Evolutionary conservation across 352 stramenopile genomes (phyloP).

Genomic region (Globisporangium emineosum): DNA sequence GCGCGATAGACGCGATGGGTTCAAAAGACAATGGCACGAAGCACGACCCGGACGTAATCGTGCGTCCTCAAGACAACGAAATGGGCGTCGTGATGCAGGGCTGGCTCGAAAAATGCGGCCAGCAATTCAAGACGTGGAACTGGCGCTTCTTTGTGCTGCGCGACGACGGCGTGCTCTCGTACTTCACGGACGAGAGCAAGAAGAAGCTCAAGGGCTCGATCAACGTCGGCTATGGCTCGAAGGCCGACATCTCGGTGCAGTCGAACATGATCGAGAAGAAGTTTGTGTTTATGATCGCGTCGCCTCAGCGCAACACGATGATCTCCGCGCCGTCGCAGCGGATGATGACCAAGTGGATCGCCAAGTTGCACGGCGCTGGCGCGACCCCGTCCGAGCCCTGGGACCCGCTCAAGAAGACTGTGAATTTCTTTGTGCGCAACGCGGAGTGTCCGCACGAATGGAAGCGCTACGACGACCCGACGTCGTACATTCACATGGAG

Average conservation of each 20-base stretch:
- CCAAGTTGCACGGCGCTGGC: conserved; percentile 63
- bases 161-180: conserved; percentile 75
- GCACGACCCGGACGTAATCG: conserved; percentile 35
- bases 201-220: conserved; percentile 80
- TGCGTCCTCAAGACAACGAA: conserved; percentile 44
- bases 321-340: conserved; percentile 72
- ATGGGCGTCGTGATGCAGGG: conserved; percentile 79
- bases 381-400: conserved; percentile 63
- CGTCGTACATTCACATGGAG: conserved; percentile 87
- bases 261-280: conserved; percentile 78
- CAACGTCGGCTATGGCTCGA: conserved; percentile 63
- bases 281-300: conserved; percentile 81
- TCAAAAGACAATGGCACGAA: conserved; percentile 9
- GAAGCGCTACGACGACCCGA: conserved; percentile 84
- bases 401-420: conserved; percentile 76
- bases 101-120: conserved; percentile 86
- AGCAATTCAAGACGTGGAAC: conserved; percentile 90
- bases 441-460: conserved; percentile 74
- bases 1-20: conserved; percentile 1
- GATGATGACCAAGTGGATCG: conserved; percentile 85
- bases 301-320: conserved; percentile 73
- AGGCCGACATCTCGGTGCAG: conserved; percentile 81
- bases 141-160: conserved; percentile 87
- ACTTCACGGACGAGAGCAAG: conserved; percentile 73
- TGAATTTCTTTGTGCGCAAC: conserved; percentile 80